Percentiles rank a stretch among this genome's conserved stretches.
These are phyloP conservation scores for Takashimella koratensis DNA, from an alignment of 1,284 basidiomycete genomes.

Conservation along the genomic window DNA sequence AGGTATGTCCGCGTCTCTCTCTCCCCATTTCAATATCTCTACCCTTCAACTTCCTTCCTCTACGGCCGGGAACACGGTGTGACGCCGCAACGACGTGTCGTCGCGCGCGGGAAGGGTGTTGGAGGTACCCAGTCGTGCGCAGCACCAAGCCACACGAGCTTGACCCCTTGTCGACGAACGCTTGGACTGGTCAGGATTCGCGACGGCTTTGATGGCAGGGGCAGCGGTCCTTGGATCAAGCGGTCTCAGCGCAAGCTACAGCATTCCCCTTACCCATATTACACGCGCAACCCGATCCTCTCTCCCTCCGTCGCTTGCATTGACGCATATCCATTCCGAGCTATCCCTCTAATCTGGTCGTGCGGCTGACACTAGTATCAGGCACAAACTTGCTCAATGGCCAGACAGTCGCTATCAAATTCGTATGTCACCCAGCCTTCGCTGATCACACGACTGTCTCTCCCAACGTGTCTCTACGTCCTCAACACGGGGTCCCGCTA, in stretches of 20 bases:
- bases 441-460: background rate
- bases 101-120: too few species aligned
- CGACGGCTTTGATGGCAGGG: too few species aligned
- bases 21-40: background rate
- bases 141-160: too few species aligned
- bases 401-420: conserved; percentile 96
- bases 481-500: too few species aligned
- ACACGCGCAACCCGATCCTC: too few species aligned
- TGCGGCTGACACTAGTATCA: conserved; percentile 37
- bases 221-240: too few species aligned
- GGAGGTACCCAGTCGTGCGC: too few species aligned
- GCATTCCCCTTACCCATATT: too few species aligned
- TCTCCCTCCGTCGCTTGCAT: background rate
- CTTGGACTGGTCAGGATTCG: too few species aligned
- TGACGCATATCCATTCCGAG: background rate
- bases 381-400: conserved; percentile 92
- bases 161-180: too few species aligned
- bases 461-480: background rate
- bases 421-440: conserved; percentile 60
- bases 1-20: conserved; percentile 54
- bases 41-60: background rate
- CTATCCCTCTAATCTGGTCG: background rate
- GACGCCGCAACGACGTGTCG: too few species aligned
- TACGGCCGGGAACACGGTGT: conserved; percentile 1
- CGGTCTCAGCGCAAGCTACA: too few species aligned